phyloP scores from a whole-genome alignment of 2,329 filamentous ascomycete species.

The Fusarium chuoi region DNA sequence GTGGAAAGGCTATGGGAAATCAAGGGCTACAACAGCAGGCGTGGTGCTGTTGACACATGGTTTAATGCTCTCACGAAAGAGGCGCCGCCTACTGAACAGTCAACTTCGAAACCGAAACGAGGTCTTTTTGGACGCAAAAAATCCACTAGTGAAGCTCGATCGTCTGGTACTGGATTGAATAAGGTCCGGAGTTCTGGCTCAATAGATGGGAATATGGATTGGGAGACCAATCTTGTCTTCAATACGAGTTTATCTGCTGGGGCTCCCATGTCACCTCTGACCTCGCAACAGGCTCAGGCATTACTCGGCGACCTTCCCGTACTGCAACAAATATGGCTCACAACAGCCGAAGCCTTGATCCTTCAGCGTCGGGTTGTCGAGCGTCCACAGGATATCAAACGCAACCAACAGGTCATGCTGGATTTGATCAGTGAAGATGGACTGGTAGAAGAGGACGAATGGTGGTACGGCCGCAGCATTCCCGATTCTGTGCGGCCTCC shows the following conservation, averaged over 20 bases:
- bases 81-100: slow-evolving; percentile 46
- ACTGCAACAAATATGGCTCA: slow-evolving; percentile 70
- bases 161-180: slow-evolving; percentile 40
- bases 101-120: slow-evolving; percentile 61
- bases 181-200: slow-evolving; percentile 46
- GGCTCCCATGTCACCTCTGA: slow-evolving; percentile 69
- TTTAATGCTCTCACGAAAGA: slow-evolving; percentile 63
- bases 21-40: slow-evolving; percentile 70
- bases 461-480: slow-evolving; percentile 66
- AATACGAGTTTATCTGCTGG: slow-evolving; percentile 68
- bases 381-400: slow-evolving; percentile 68
- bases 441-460: slow-evolving; percentile 68
- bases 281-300: slow-evolving; percentile 60
- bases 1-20: slow-evolving; percentile 74
- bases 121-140: slow-evolving; percentile 69
- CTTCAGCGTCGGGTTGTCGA: slow-evolving; percentile 68
- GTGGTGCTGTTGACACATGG: slow-evolving; percentile 69
- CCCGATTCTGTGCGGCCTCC: slow-evolving; percentile 66
- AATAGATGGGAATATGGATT: slow-evolving; percentile 46
- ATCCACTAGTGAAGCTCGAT: slow-evolving; percentile 52
- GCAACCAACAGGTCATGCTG: slow-evolving; percentile 70
- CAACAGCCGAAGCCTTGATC: slow-evolving; percentile 71
- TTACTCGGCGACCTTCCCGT: slow-evolving; percentile 66
- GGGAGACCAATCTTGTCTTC: slow-evolving; percentile 60
- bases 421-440: slow-evolving; percentile 73